These are phyloP conservation scores for Naematelia encephala DNA, from an alignment of 768 basidiomycete genomes.

Conservation along the genomic window DNA sequence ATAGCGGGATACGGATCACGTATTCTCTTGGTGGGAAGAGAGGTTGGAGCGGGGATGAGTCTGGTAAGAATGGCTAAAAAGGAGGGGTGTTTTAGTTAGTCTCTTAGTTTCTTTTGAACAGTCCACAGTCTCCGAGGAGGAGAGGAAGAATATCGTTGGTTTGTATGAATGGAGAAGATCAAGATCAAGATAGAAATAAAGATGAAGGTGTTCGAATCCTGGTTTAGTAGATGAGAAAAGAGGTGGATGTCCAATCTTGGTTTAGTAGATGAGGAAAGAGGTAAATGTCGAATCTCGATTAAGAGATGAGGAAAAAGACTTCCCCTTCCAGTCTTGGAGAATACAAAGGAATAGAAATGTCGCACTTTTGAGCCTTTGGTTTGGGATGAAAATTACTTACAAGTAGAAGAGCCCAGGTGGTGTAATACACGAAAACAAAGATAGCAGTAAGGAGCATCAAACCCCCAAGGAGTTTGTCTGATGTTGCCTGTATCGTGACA, in stretches of 20 bases:
- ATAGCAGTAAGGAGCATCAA: slow-evolving; percentile 74
- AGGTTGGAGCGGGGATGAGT: slow-evolving; percentile 66
- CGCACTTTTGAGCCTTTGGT: too few species aligned
- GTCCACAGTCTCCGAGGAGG: too few species aligned
- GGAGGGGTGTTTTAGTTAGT: background rate
- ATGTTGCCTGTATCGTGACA: slow-evolving; percentile 58
- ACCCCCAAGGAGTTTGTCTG: slow-evolving; percentile 77
- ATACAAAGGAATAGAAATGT: too few species aligned
- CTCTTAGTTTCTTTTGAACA: too few species aligned
- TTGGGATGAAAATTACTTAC: slow-evolving; percentile 62
- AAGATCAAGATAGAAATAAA: background rate
- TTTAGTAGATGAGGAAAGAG: too few species aligned
- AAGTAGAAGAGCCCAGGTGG: slow-evolving; percentile 82
- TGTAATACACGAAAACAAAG: slow-evolving; percentile 81
- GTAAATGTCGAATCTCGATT: too few species aligned
- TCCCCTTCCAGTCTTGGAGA: too few species aligned
- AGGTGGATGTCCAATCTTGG: too few species aligned
- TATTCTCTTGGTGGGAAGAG: slow-evolving; percentile 88
- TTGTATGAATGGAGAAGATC: too few species aligned
- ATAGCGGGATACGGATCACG: slow-evolving; percentile 81
- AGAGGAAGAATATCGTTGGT: background rate
- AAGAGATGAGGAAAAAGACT: too few species aligned
- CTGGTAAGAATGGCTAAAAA: slow-evolving; percentile 73
- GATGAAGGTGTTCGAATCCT: too few species aligned
- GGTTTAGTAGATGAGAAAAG: too few species aligned